These are phyloP conservation scores for Fusarium piperis DNA, from an alignment of 2,329 filamentous ascomycete genomes.

Conservation along the genomic window DNA sequence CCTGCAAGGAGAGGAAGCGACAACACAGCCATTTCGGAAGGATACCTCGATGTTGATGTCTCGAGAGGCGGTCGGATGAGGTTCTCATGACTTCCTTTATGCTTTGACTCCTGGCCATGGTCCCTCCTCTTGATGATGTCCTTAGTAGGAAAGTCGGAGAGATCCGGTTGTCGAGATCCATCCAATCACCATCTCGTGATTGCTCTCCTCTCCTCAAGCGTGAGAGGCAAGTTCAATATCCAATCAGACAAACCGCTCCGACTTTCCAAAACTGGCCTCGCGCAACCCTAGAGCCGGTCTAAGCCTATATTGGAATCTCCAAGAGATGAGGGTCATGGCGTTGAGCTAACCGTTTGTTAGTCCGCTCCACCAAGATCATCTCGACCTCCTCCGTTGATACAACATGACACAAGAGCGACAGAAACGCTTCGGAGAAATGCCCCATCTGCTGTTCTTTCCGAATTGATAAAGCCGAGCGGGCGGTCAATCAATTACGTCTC, in stretches of 20 bases:
- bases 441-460: not conserved
- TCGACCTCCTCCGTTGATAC: not conserved
- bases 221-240: not conserved
- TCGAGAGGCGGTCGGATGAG: not conserved
- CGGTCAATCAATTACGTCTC: not conserved
- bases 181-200: not conserved
- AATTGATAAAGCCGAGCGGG: not conserved
- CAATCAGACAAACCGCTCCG: not conserved
- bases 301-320: slow-evolving; percentile 22
- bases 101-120: not conserved
- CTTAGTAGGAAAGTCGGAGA: slow-evolving; percentile 11
- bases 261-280: not conserved
- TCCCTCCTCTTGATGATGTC: not conserved
- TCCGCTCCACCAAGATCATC: not conserved
- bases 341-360: not conserved
- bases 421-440: not conserved
- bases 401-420: not conserved
- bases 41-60: not conserved
- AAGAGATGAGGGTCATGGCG: slow-evolving; percentile 20
- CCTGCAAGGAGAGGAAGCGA: not conserved
- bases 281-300: not conserved
- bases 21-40: not conserved
- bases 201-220: not conserved
- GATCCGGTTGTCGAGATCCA: not conserved
- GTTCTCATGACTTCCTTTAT: not conserved